Percentiles rank a stretch among this genome's conserved stretches.
Evolutionary conservation across 2,329 filamentous ascomycete species (phyloP).

Genomic region (Sporothrix schenckii): DNA sequence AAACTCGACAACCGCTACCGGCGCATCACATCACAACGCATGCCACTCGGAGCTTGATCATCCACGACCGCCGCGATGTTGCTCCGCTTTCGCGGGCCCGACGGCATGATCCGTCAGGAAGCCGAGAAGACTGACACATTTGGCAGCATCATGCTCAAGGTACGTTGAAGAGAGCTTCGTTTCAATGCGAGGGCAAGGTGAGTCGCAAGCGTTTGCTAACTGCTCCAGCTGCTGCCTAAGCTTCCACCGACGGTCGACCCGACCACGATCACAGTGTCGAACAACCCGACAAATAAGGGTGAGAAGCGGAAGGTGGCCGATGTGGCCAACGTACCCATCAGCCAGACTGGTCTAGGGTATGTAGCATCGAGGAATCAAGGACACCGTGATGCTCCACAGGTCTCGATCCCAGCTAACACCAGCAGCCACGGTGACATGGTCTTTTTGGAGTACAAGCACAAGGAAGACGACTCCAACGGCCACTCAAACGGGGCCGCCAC

Average conservation of each 20-base stretch:
- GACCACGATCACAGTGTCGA: slow-evolving; percentile 63
- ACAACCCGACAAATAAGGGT: slow-evolving; percentile 57
- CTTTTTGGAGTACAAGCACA: slow-evolving; percentile 77
- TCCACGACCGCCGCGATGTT: slow-evolving; percentile 61
- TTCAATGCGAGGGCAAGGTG: background rate
- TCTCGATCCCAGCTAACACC: slow-evolving; percentile 7
- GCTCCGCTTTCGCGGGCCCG: slow-evolving; percentile 83
- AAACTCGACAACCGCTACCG: background rate
- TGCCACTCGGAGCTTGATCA: background rate
- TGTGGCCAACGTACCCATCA: slow-evolving; percentile 59
- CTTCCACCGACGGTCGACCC: slow-evolving; percentile 66
- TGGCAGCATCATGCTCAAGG: slow-evolving; percentile 59
- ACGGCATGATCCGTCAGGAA: slow-evolving; percentile 87
- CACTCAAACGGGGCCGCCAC: slow-evolving; percentile 43
- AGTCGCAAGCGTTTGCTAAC: slow-evolving; percentile 33
- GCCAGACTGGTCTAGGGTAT: slow-evolving; percentile 63
- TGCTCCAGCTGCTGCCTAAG: slow-evolving; percentile 56
- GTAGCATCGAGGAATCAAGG: slow-evolving; percentile 30
- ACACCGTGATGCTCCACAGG: background rate
- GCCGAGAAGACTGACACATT: slow-evolving; percentile 77
- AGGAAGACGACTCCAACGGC: slow-evolving; percentile 50
- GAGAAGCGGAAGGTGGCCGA: slow-evolving; percentile 63
- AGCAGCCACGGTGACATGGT: slow-evolving; percentile 87
- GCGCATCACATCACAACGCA: background rate
- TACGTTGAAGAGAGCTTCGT: slow-evolving; percentile 39